Conservation (phyloP, 805 yeast species). For the Saccharomycopsis amapae region DNA sequence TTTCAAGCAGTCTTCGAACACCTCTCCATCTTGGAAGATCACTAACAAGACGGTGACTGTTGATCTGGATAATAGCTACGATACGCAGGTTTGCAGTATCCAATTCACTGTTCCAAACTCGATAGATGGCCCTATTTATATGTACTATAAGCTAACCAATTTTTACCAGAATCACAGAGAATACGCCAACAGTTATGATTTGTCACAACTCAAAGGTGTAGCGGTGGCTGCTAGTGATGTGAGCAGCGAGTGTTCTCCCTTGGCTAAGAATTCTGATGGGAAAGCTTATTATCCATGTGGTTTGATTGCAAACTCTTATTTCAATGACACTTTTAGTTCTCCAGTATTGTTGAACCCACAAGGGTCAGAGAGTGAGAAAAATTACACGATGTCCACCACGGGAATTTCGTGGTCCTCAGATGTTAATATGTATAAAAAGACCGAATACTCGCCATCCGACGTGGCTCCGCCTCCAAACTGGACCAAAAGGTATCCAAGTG, state of each 20-base stretch:
- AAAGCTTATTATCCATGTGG: constrained; percentile 65
- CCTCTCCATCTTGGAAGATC: constrained; percentile 51
- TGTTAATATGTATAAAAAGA: constrained; percentile 53
- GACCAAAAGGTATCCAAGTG: constrained; percentile 62
- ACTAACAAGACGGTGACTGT: constrained; percentile 33
- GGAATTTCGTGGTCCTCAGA: constrained; percentile 73
- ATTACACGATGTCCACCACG: constrained; percentile 39
- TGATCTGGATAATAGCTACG: constrained; percentile 22
- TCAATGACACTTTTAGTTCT: constrained; percentile 64
- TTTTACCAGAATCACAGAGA: constrained; percentile 94
- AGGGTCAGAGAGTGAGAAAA: constrained; percentile 27
- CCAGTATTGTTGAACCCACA: constrained; percentile 31
- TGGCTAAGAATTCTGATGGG: constrained; percentile 20
- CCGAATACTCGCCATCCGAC: constrained; percentile 50
- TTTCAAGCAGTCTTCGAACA: constrained; percentile 37
- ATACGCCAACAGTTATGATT: constrained; percentile 80
- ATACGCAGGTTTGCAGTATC: constrained; percentile 48
- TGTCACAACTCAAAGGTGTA: constrained; percentile 71
- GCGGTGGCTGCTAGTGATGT: constrained; percentile 51
- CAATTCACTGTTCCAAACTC: constrained; percentile 67
- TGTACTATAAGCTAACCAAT: constrained; percentile 83
- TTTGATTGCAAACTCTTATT: constrained; percentile 69
- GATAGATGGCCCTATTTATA: constrained; percentile 60
- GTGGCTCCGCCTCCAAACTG: constrained; percentile 84
- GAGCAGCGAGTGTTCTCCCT: constrained; percentile 33